Conservation (phyloP, 768 basidiomycete genomes). For the Rickenella mellea region DNA sequence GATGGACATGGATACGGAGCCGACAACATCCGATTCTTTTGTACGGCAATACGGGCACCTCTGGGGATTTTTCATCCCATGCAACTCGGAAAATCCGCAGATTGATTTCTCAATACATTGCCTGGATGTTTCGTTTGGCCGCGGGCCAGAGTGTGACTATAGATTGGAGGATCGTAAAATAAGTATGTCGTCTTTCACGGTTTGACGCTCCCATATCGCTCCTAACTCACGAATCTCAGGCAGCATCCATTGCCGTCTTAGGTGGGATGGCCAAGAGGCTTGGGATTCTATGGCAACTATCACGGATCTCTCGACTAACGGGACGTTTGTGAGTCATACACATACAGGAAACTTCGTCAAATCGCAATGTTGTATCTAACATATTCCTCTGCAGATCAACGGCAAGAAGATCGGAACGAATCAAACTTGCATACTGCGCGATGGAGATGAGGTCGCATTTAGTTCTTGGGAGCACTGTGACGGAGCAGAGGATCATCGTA, state of each 20-base stretch:
- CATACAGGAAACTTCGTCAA: too few relatives aligned
- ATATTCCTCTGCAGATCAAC: too few relatives aligned
- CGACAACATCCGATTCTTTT: too few relatives aligned
- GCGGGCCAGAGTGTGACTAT: conserved; percentile 36
- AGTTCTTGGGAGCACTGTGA: too few relatives aligned
- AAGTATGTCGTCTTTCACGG: conserved; percentile 61
- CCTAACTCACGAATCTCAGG: conserved; percentile 23
- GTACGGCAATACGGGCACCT: conserved; percentile 36
- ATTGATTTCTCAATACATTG: conserved; percentile 54
- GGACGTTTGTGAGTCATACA: too few relatives aligned
- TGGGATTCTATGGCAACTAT: conserved; percentile 35
- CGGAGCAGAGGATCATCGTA: conserved; percentile 66
- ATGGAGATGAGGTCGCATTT: conserved; percentile 85
- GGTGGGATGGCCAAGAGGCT: conserved; percentile 46
- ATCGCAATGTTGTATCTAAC: too few relatives aligned
- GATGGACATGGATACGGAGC: too few relatives aligned
- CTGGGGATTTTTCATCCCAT: conserved; percentile 68
- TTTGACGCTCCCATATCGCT: too few relatives aligned
- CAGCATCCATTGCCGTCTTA: conserved; percentile 47
- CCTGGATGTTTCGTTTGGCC: conserved; percentile 43
- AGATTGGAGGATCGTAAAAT: too few relatives aligned
- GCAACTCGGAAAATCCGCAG: conserved; percentile 37
- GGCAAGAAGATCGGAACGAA: conserved; percentile 51
- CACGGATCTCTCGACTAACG: conserved; percentile 58
- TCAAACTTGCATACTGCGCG: conserved; percentile 45